Evolutionary conservation across 129 eudicot genomes (phyloP).

Genomic region (Flaveria bidentis): DNA sequence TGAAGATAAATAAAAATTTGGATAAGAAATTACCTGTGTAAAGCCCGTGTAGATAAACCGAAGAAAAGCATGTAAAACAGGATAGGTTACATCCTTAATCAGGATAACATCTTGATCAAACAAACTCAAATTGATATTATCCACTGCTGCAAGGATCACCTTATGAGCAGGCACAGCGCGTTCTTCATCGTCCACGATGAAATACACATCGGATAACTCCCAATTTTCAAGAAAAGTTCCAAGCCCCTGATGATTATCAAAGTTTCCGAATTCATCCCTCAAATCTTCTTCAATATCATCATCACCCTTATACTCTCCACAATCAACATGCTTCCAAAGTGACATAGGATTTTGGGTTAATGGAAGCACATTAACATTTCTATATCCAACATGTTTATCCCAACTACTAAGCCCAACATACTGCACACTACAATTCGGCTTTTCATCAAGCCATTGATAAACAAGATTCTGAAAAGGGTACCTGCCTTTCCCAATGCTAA

Average conservation of each 20-base stretch:
- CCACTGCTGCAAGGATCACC: conserved; percentile 77
- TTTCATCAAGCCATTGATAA: conserved; percentile 92
- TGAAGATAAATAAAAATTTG: neutral
- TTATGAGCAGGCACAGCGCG: conserved; percentile 85
- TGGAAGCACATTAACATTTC: conserved; percentile 87
- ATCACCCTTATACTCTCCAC: conserved; percentile 48
- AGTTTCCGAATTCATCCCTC: conserved; percentile 54
- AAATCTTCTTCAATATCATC: conserved; percentile 67
- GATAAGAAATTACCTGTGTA: conserved; percentile 57
- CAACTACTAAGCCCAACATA: conserved; percentile 98
- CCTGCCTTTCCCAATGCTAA: conserved; percentile 90
- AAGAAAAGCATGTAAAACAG: conserved; percentile 67
- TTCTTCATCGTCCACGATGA: conserved; percentile 74
- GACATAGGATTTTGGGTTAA: conserved; percentile 81
- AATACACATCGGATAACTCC: conserved; percentile 82
- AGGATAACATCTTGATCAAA: conserved; percentile 56
- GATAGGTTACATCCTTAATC: conserved; percentile 59
- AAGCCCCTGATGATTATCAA: conserved; percentile 62
- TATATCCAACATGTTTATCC: conserved; percentile 97
- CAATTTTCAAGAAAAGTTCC: conserved; percentile 85
- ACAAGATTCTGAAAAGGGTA: conserved; percentile 95
- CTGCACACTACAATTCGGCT: conserved; percentile 88
- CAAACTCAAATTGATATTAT: conserved; percentile 47
- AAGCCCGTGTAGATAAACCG: conserved; percentile 76
- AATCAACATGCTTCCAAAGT: conserved; percentile 87